A percentile compares a stretch with the other conserved stretches of the same genome.
These are phyloP conservation scores for Cerioporus squamosus DNA, from an alignment of 1,284 basidiomycete genomes.

Conservation along the genomic window DNA sequence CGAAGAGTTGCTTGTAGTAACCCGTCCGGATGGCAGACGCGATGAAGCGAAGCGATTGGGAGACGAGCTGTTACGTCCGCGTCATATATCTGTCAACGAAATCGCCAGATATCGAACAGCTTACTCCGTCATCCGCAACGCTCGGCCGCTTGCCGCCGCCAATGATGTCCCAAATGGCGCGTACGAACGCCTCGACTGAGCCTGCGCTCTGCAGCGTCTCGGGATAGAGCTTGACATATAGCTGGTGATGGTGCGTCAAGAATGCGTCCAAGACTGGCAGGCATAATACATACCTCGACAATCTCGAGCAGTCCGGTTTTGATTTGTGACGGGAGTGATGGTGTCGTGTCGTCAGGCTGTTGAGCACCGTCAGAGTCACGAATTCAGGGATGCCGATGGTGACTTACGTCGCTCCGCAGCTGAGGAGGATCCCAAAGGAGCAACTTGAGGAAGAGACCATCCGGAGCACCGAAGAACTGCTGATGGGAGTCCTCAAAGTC, in stretches of 20 bases:
- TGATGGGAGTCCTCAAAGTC: constrained; percentile 90
- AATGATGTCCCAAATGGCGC: constrained; percentile 90
- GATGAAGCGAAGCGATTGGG: constrained; percentile 92
- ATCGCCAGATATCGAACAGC: constrained; percentile 20
- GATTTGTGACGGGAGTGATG: constrained; percentile 85
- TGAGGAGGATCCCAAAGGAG: constrained; percentile 79
- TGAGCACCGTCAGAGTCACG: constrained; percentile 9
- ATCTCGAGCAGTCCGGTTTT: constrained; percentile 93
- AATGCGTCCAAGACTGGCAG: no score
- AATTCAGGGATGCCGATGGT: neutral
- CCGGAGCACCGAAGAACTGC: constrained; percentile 75
- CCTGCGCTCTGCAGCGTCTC: constrained; percentile 78
- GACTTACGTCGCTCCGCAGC: constrained; percentile 72
- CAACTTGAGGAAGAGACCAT: constrained; percentile 80
- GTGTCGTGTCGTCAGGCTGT: constrained; percentile 84
- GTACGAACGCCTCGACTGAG: constrained; percentile 84
- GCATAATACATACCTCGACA: constrained; percentile 59
- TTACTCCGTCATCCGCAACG: constrained; percentile 81
- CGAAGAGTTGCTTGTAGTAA: constrained; percentile 73
- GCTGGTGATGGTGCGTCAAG: constrained; percentile 43
- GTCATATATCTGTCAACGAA: no score
- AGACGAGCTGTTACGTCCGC: constrained; percentile 68
- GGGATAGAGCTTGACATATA: constrained; percentile 91
- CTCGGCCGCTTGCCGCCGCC: constrained; percentile 73
- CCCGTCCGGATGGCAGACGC: constrained; percentile 91